Evolutionary conservation across 2,329 filamentous ascomycete genomes (phyloP).

Genomic region (Acephala macrosclerotiorum): DNA sequence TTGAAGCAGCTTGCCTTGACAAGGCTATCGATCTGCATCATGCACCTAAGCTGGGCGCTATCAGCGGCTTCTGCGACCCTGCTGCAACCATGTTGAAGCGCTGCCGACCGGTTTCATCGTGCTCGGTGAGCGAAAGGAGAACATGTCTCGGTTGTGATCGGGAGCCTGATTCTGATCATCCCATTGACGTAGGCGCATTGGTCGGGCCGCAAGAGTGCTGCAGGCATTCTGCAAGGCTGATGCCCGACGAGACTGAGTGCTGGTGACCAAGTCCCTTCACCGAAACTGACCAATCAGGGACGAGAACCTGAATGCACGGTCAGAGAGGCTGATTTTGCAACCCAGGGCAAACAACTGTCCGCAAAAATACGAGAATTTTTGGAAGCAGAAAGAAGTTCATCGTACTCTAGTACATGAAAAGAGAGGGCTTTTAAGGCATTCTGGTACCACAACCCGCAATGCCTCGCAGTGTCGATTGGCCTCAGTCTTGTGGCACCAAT

Average conservation of each 20-base stretch:
- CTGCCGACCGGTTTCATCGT: neutral
- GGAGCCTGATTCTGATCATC: neutral
- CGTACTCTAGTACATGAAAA: neutral
- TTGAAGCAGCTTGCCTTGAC: neutral
- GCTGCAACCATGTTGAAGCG: neutral
- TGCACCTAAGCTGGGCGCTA: constrained; percentile 9
- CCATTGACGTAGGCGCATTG: neutral
- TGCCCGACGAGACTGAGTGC: neutral
- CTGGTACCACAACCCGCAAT: neutral
- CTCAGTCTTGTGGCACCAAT: neutral
- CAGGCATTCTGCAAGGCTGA: constrained; percentile 7
- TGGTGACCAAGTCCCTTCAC: constrained; percentile 15
- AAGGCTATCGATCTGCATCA: neutral
- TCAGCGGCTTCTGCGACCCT: neutral
- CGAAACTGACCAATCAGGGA: constrained; percentile 15
- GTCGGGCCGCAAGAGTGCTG: constrained; percentile 1
- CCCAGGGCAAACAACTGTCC: constrained; percentile 9
- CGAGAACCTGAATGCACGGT: neutral
- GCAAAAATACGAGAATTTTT: constrained; percentile 1
- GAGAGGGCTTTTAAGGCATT: neutral
- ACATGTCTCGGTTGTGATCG: neutral
- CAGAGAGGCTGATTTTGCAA: constrained; percentile 24
- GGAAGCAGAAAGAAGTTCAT: neutral
- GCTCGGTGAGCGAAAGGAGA: constrained; percentile 7
- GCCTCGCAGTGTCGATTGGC: neutral